phyloP scores from a whole-genome alignment of 2,329 filamentous ascomycete genomes.

The Penicillium sp. region DNA sequence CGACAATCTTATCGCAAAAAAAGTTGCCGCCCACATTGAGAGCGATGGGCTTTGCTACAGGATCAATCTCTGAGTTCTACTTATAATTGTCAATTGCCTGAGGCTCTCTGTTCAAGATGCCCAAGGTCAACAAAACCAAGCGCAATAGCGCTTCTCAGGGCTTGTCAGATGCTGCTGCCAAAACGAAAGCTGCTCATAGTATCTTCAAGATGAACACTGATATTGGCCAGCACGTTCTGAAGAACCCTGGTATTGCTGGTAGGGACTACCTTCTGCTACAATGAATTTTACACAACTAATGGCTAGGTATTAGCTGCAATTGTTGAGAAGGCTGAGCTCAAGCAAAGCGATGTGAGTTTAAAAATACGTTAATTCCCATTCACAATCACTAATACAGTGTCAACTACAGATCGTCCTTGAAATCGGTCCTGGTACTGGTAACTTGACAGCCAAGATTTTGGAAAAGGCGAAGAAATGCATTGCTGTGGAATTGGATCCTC shows the following conservation, averaged over 20 bases:
- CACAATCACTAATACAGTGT: conserved; percentile 4
- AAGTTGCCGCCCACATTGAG: conserved; percentile 25
- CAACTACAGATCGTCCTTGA: conserved; percentile 71
- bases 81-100: not conserved
- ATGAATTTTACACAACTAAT: not conserved
- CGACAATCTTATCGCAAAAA: conserved; percentile 32
- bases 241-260: conserved; percentile 79
- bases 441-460: conserved; percentile 83
- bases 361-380: not conserved
- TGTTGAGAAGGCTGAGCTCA: conserved; percentile 81
- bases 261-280: conserved; percentile 38
- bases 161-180: conserved; percentile 45
- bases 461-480: conserved; percentile 81
- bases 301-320: conserved; percentile 46
- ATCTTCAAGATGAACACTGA: conserved; percentile 98
- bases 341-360: conserved; percentile 68
- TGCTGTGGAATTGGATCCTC: conserved; percentile 87
- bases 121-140: conserved; percentile 55
- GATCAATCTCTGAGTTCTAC: conserved; percentile 2
- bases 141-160: conserved; percentile 47
- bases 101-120: conserved; percentile 44
- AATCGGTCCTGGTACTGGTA: conserved; percentile 86
- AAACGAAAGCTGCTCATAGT: conserved; percentile 63
- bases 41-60: not conserved
- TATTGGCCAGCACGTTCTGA: conserved; percentile 86